Percentiles rank a stretch among this genome's conserved stretches.
phyloP scores from a whole-genome alignment of 2,329 filamentous ascomycete species.

The Berkeleyomyces rouxiae region DNA sequence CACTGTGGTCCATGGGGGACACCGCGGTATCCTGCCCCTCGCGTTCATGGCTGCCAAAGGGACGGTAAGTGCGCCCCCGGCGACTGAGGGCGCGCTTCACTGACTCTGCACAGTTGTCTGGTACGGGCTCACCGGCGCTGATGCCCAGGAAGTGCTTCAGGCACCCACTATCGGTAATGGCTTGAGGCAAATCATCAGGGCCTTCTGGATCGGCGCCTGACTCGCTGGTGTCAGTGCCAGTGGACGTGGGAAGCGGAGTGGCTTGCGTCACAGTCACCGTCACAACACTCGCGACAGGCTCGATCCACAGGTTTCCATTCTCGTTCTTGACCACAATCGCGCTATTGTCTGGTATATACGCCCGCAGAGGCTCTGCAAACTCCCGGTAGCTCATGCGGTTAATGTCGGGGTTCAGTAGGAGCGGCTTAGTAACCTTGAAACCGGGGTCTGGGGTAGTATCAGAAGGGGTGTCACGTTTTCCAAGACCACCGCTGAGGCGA shows the following conservation, averaged over 20 bases:
- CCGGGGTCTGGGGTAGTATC: not conserved
- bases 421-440: not conserved
- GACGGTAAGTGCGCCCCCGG: not conserved
- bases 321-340: slow-evolving; percentile 1
- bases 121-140: not conserved
- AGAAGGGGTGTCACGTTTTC: not conserved
- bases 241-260: not conserved
- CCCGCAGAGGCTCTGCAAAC: not conserved
- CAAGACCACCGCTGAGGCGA: not conserved
- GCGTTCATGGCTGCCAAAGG: not conserved
- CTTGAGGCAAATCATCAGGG: not conserved
- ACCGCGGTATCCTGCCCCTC: not conserved
- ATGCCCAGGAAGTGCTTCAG: not conserved
- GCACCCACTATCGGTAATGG: not conserved
- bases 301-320: not conserved
- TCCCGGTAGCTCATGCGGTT: not conserved
- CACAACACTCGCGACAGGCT: not conserved
- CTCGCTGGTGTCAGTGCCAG: not conserved
- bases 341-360: not conserved
- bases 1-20: not conserved
- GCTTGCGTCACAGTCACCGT: not conserved
- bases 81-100: not conserved
- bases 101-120: not conserved
- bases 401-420: not conserved
- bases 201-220: not conserved